Percentiles rank a stretch among this genome's conserved stretches.
Conservation (phyloP, 2,329 filamentous ascomycete genomes). For the Endothia cerciana region DNA sequence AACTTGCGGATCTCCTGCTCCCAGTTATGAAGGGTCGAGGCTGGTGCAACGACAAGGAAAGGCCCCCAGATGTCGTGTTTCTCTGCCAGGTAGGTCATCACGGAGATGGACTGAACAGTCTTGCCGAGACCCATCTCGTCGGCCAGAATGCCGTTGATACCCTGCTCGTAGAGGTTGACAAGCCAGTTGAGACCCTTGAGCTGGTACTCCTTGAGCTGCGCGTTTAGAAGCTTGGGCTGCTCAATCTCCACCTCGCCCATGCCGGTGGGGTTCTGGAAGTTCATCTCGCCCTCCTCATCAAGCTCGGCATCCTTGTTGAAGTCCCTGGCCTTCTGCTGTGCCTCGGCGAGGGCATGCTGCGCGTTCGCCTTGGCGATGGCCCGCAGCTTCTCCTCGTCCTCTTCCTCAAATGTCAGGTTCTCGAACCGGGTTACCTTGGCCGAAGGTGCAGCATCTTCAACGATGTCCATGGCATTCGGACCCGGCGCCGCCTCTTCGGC, state of each 20-base stretch:
- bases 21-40: slow-evolving; percentile 98
- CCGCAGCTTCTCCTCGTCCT: slow-evolving; percentile 81
- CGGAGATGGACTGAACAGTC: slow-evolving; percentile 97
- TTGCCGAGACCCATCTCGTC: slow-evolving; percentile 99
- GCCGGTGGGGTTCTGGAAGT: slow-evolving; percentile 98
- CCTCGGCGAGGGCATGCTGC: slow-evolving; percentile 92
- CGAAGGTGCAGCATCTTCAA: slow-evolving; percentile 54
- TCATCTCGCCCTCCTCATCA: slow-evolving; percentile 96
- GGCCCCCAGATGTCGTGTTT: slow-evolving; percentile 98
- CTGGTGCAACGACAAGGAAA: slow-evolving; percentile 93
- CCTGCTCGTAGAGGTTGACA: slow-evolving; percentile 97
- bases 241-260: slow-evolving; percentile 92
- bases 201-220: slow-evolving; percentile 97
- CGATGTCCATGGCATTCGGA: slow-evolving; percentile 50
- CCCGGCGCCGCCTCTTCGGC: slow-evolving; percentile 49
- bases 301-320: slow-evolving; percentile 80
- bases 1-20: slow-evolving; percentile 97
- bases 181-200: slow-evolving; percentile 99
- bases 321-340: slow-evolving; percentile 86
- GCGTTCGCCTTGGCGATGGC: slow-evolving; percentile 93
- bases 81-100: slow-evolving; percentile 98
- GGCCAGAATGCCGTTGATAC: slow-evolving; percentile 98
- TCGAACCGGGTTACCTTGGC: slow-evolving; percentile 91
- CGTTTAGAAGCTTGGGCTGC: slow-evolving; percentile 90
- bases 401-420: slow-evolving; percentile 92